Evolutionary conservation across 352 stramenopile species (phyloP).

Genomic region (Phytophthora chlamydospora): DNA sequence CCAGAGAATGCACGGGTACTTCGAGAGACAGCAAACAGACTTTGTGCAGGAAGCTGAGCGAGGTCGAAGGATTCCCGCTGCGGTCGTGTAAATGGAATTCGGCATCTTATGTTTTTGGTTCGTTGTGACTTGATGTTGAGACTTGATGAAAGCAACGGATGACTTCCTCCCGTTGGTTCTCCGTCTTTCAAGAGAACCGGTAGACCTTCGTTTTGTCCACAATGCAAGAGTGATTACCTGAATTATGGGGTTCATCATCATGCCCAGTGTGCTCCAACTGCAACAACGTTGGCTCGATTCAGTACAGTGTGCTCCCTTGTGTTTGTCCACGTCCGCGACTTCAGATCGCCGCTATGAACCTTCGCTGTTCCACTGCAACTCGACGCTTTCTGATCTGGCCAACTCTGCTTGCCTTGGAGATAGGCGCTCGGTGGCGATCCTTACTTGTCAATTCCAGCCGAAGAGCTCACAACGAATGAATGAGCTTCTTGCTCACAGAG

Average conservation of each 20-base stretch:
- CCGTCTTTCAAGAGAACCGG: too few relatives aligned
- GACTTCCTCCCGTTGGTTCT: too few relatives aligned
- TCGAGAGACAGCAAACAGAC: constrained; percentile 7
- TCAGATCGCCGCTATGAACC: background rate
- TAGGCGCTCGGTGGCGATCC: constrained; percentile 3
- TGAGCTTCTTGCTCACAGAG: constrained; percentile 27
- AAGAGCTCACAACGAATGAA: constrained; percentile 2
- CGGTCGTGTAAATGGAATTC: background rate
- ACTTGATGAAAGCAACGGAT: too few relatives aligned
- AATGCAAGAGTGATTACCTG: too few relatives aligned
- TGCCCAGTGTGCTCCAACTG: too few relatives aligned
- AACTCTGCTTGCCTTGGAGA: constrained; percentile 13
- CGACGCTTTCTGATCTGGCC: constrained; percentile 19
- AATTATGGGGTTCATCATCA: too few relatives aligned
- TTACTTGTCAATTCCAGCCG: constrained; percentile 13
- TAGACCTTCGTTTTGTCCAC: too few relatives aligned
- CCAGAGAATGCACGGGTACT: constrained; percentile 4
- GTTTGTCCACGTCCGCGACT: too few relatives aligned
- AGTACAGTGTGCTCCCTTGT: too few relatives aligned
- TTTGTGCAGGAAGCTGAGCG: constrained; percentile 7
- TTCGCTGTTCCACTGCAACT: constrained; percentile 8
- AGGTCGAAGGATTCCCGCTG: background rate
- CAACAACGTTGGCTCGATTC: too few relatives aligned
- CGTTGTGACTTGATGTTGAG: too few relatives aligned
- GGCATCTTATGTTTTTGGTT: too few relatives aligned